Evolutionary conservation across 2,329 filamentous ascomycete genomes (phyloP).

Genomic region (Sphaerostilbella broomeana): DNA sequence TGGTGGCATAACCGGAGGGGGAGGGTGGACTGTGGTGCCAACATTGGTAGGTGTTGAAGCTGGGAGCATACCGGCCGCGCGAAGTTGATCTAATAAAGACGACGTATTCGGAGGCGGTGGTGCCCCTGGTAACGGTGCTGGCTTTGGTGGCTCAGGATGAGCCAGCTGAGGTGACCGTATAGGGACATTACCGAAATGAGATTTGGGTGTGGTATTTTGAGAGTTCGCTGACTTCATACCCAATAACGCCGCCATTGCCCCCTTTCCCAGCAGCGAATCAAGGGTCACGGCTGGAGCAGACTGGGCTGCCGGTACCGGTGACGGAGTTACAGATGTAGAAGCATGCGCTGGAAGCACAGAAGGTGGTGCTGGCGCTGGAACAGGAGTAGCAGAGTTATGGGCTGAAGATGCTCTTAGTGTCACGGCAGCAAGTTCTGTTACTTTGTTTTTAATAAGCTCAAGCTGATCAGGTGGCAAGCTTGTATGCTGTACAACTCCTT

Average conservation of each 20-base stretch:
- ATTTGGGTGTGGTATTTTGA: conserved; percentile 39
- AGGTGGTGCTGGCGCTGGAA: conserved; percentile 35
- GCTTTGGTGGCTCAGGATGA: conserved; percentile 30
- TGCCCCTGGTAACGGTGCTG: neutral
- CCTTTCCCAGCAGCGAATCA: conserved; percentile 53
- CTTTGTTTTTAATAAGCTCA: conserved; percentile 76
- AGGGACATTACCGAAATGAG: conserved; percentile 30
- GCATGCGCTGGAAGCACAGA: conserved; percentile 20
- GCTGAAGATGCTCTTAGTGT: conserved; percentile 46
- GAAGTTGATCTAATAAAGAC: conserved; percentile 58
- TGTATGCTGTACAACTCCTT: conserved; percentile 65
- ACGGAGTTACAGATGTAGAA: conserved; percentile 29
- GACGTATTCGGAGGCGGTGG: conserved; percentile 1
- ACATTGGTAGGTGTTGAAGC: conserved; percentile 34
- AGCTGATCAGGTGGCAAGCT: conserved; percentile 75
- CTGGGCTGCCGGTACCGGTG: conserved; percentile 27
- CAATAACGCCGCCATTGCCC: conserved; percentile 54
- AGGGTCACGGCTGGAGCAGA: conserved; percentile 39
- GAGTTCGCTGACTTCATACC: conserved; percentile 46
- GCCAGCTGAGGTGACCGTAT: conserved; percentile 46
- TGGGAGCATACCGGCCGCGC: conserved; percentile 60
- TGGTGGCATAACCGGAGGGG: conserved; percentile 23
- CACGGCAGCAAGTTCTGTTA: conserved; percentile 65
- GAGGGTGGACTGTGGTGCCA: conserved; percentile 28
- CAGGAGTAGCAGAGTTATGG: conserved; percentile 34